phyloP scores from a whole-genome alignment of 441 rosid genomes.

The Mallotus repandus region DNA sequence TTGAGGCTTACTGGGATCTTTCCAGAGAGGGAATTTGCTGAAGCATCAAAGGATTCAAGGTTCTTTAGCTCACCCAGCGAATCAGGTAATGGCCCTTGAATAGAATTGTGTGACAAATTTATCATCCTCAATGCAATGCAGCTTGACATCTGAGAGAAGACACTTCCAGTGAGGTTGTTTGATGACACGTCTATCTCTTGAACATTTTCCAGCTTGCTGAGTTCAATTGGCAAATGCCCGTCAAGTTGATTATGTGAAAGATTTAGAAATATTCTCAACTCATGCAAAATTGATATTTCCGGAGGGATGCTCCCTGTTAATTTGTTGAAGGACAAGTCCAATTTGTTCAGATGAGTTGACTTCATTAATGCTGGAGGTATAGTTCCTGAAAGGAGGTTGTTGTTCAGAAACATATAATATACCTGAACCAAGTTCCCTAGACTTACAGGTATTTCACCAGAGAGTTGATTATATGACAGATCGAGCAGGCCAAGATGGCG shows the following conservation, averaged over 20 bases:
- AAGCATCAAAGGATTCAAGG: slow-evolving; percentile 28
- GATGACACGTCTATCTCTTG: slow-evolving; percentile 28
- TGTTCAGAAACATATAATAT: slow-evolving; percentile 42
- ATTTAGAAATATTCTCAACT: slow-evolving; percentile 25
- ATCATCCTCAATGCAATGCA: slow-evolving; percentile 25
- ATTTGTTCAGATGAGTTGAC: slow-evolving; percentile 26
- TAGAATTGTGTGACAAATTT: slow-evolving; percentile 26
- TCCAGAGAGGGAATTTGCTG: slow-evolving; percentile 26
- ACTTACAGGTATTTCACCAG: slow-evolving; percentile 29
- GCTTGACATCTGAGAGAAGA: slow-evolving; percentile 25
- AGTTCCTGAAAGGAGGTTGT: slow-evolving; percentile 49
- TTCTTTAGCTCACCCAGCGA: slow-evolving; percentile 24
- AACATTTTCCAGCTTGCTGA: slow-evolving; percentile 22
- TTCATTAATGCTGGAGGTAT: slow-evolving; percentile 43
- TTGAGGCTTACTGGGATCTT: slow-evolving; percentile 23
- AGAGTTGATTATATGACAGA: slow-evolving; percentile 26
- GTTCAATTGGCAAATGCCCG: slow-evolving; percentile 25
- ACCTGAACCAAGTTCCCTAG: slow-evolving; percentile 29
- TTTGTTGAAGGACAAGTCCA: slow-evolving; percentile 26
- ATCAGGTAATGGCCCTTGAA: slow-evolving; percentile 28
- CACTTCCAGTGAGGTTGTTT: slow-evolving; percentile 27
- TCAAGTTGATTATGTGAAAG: slow-evolving; percentile 27
- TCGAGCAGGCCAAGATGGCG: slow-evolving; percentile 23
- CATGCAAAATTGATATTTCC: background rate
- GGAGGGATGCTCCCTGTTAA: slow-evolving; percentile 24